These are phyloP conservation scores for Eucalyptus coolabah DNA, from an alignment of 345 rosid species.

Conservation along the genomic window DNA sequence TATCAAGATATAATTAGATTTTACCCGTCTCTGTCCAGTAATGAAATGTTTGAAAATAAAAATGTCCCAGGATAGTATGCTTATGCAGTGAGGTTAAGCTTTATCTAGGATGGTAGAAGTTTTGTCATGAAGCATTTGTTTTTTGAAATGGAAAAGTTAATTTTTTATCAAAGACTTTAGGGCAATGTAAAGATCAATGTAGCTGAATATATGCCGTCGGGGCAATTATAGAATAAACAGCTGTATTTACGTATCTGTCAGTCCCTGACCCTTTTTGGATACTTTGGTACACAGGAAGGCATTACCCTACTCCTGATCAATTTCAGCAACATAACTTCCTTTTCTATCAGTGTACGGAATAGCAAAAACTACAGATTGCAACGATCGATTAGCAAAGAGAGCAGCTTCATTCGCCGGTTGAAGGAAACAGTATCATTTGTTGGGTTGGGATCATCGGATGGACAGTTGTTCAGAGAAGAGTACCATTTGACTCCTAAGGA, in stretches of 20 bases:
- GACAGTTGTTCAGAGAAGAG: conserved; percentile 53
- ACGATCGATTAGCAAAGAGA: conserved; percentile 3
- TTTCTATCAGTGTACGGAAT: conserved; percentile 27
- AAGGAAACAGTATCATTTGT: conserved; percentile 55
- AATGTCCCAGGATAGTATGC: neutral
- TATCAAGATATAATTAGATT: neutral
- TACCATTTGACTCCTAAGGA: conserved; percentile 82
- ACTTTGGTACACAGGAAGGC: conserved; percentile 41
- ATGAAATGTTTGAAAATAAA: neutral
- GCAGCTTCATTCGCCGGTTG: conserved; percentile 21
- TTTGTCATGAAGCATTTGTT: neutral
- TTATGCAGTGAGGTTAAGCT: neutral
- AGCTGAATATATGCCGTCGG: neutral
- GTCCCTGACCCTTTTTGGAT: neutral
- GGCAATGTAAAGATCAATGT: neutral
- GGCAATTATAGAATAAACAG: neutral
- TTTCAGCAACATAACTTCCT: conserved; percentile 58
- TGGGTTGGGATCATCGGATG: conserved; percentile 43
- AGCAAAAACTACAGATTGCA: conserved; percentile 20
- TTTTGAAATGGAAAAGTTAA: neutral
- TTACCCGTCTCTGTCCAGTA: neutral
- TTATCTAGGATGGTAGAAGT: neutral
- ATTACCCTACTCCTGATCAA: conserved; percentile 75
- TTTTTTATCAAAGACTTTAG: neutral
- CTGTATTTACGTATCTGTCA: neutral